Evolutionary conservation across 2,329 filamentous ascomycete species (phyloP).

Genomic region (Colletotrichum melonis): DNA sequence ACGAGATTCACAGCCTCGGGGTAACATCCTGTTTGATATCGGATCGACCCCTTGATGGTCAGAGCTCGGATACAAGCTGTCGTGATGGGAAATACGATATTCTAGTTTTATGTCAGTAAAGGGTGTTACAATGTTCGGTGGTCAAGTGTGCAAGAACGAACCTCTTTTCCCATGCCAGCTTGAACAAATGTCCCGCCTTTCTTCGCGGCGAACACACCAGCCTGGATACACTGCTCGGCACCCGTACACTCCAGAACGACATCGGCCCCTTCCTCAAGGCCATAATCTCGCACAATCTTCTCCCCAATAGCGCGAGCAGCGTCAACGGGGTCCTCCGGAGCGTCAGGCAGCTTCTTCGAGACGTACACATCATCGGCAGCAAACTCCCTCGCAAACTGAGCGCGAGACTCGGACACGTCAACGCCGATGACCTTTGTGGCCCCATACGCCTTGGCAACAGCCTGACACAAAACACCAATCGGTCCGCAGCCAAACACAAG

Average conservation of each 20-base stretch:
- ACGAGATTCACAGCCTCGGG: constrained; percentile 68
- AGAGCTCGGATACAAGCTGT: constrained; percentile 80
- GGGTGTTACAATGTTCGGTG: too few species aligned
- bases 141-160: neutral
- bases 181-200: constrained; percentile 63
- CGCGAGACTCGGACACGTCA: constrained; percentile 55
- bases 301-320: constrained; percentile 60
- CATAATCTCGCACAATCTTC: constrained; percentile 55
- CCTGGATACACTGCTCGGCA: constrained; percentile 56
- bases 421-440: constrained; percentile 58
- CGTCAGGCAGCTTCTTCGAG: constrained; percentile 45
- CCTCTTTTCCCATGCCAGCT: constrained; percentile 61
- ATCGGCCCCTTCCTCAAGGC: constrained; percentile 58
- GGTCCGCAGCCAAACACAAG: constrained; percentile 62
- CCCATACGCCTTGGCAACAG: constrained; percentile 57
- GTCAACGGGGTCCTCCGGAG: constrained; percentile 61
- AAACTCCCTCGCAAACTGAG: constrained; percentile 55
- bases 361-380: constrained; percentile 57
- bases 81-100: constrained; percentile 71
- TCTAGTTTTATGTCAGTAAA: constrained; percentile 38
- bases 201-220: constrained; percentile 55
- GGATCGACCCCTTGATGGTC: constrained; percentile 78
- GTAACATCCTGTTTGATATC: constrained; percentile 81
- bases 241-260: constrained; percentile 53
- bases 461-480: constrained; percentile 58